Conservation (phyloP, 2,329 filamentous ascomycete species). For the Microcyclosporella mali region DNA sequence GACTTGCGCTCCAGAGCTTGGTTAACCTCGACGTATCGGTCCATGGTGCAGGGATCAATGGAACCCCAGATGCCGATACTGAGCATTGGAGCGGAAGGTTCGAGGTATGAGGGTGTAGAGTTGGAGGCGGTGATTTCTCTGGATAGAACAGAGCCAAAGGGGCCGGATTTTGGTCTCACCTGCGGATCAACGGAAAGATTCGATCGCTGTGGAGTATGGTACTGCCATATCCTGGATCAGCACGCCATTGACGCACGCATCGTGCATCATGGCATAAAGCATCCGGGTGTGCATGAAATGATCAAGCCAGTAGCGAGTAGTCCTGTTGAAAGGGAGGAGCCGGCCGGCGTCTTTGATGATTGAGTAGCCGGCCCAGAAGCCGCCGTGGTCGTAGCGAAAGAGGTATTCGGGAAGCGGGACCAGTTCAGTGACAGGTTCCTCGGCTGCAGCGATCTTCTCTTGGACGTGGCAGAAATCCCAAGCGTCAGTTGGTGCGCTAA, state of each 20-base stretch:
- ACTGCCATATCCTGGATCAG: constrained; percentile 60
- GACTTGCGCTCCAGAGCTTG: constrained; percentile 62
- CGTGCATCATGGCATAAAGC: constrained; percentile 56
- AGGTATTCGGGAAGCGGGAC: constrained; percentile 47
- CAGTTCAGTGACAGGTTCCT: neutral
- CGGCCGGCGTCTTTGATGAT: constrained; percentile 54
- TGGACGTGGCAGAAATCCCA: constrained; percentile 74
- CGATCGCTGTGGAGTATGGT: constrained; percentile 46
- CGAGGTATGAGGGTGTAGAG: neutral
- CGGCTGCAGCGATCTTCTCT: constrained; percentile 32
- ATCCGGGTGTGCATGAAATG: constrained; percentile 56
- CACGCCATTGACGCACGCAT: constrained; percentile 49
- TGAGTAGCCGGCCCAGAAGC: constrained; percentile 62
- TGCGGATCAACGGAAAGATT: constrained; percentile 51
- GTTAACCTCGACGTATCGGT: constrained; percentile 63
- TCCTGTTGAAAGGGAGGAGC: constrained; percentile 54
- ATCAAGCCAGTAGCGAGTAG: constrained; percentile 55
- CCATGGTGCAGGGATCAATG: constrained; percentile 47
- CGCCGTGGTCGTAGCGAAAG: constrained; percentile 58
- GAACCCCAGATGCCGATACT: constrained; percentile 73
- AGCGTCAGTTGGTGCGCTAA: constrained; percentile 56
- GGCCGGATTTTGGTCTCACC: constrained; percentile 47
- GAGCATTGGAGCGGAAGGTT: constrained; percentile 32
- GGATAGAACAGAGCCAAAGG: constrained; percentile 56
- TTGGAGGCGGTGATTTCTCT: neutral